Percentiles rank a stretch among this genome's conserved stretches.
These are phyloP conservation scores for Lentinula guzmanii DNA, from an alignment of 768 basidiomycete genomes.

Conservation along the genomic window DNA sequence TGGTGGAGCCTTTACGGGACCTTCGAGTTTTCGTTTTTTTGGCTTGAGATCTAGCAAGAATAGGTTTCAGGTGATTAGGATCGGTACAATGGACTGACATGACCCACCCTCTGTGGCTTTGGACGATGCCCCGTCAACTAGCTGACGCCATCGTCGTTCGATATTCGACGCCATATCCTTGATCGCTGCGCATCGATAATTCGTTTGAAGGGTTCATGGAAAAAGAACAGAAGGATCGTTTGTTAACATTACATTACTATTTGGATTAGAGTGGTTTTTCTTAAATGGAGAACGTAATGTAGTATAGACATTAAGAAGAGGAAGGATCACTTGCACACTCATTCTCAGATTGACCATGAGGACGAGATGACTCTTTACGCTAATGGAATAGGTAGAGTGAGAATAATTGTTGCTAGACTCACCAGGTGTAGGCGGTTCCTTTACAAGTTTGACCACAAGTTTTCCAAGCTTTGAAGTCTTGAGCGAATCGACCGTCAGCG, in stretches of 20 bases:
- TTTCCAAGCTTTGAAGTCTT: slow-evolving; percentile 74
- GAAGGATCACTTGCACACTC: slow-evolving; percentile 12
- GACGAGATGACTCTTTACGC: not conserved
- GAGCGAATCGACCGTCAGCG: slow-evolving; percentile 63
- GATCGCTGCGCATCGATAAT: slow-evolving; percentile 56
- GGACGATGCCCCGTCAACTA: slow-evolving; percentile 41
- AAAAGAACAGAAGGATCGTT: slow-evolving; percentile 32
- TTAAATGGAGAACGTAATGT: slow-evolving; percentile 14
- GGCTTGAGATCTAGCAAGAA: slow-evolving; percentile 40
- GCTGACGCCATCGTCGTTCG: slow-evolving; percentile 74
- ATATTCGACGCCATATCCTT: slow-evolving; percentile 91
- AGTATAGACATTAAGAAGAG: slow-evolving; percentile 18
- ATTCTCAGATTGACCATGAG: not conserved
- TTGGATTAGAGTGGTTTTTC: slow-evolving; percentile 13
- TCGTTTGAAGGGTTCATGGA: slow-evolving; percentile 20
- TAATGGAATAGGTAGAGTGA: slow-evolving; percentile 6
- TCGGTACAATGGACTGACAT: slow-evolving; percentile 36
- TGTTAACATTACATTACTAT: slow-evolving; percentile 50
- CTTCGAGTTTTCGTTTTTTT: slow-evolving; percentile 74
- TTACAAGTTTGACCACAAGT: slow-evolving; percentile 68
- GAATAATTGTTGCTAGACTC: slow-evolving; percentile 37
- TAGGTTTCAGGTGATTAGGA: slow-evolving; percentile 11
- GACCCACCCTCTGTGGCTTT: slow-evolving; percentile 68
- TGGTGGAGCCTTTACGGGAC: slow-evolving; percentile 41
- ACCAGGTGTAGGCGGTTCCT: slow-evolving; percentile 75